phyloP scores from a whole-genome alignment of 78 protist genomes.

The Dictyostelium citrinum region DNA sequence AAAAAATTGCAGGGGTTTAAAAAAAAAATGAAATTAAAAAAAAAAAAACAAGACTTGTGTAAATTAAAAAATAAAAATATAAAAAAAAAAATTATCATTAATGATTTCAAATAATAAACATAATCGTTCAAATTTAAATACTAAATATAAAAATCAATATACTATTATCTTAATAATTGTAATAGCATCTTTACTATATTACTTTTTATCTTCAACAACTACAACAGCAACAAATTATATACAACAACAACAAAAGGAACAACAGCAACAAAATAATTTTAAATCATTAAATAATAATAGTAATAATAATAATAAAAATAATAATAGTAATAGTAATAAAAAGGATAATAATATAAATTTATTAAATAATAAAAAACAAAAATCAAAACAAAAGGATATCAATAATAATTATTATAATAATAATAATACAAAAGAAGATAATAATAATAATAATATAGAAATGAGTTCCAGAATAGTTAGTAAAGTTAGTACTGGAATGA shows the following conservation, averaged over 20 bases:
- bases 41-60: too few species aligned
- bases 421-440: background rate
- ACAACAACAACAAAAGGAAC: background rate
- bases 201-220: background rate
- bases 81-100: too few species aligned
- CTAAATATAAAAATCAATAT: too few species aligned
- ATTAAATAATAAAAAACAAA: background rate
- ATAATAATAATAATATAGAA: background rate
- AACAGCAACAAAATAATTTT: background rate
- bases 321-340: background rate
- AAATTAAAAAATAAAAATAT: too few species aligned
- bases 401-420: background rate
- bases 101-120: background rate
- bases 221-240: background rate
- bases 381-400: too few species aligned
- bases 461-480: background rate
- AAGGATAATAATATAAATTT: background rate
- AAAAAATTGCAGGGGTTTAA: background rate
- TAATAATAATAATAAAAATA: background rate
- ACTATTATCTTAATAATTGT: background rate
- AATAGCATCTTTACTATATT: background rate
- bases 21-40: too few species aligned
- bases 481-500: conserved; percentile 1
- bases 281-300: background rate
- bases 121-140: background rate